Evolutionary conservation across 2,329 filamentous ascomycete species (phyloP).

Genomic region (Aspergillus sp.): DNA sequence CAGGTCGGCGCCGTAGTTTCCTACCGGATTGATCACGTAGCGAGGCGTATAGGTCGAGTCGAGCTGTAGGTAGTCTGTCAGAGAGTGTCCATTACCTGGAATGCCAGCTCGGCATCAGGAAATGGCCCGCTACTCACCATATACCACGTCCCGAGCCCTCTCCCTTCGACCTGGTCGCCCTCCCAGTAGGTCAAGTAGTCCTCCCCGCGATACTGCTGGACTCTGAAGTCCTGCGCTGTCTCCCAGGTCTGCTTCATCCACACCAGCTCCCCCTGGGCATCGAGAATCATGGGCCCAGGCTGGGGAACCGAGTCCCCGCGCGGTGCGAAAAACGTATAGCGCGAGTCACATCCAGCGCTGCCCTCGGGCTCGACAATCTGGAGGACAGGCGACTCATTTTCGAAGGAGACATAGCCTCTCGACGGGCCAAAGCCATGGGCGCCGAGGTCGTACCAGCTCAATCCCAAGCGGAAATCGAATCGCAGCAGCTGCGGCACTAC

Average conservation of each 20-base stretch:
- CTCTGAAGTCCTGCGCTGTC: constrained; percentile 27
- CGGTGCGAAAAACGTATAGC: constrained; percentile 33
- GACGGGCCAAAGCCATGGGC: constrained; percentile 32
- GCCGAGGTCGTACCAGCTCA: constrained; percentile 31
- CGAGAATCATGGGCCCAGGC: constrained; percentile 29
- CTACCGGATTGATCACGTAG: constrained; percentile 20
- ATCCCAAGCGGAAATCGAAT: constrained; percentile 17
- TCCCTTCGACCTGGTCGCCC: constrained; percentile 20
- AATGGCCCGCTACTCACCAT: constrained; percentile 18
- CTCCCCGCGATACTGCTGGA: constrained; percentile 25
- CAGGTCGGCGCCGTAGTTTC: constrained; percentile 28
- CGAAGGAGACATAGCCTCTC: constrained; percentile 28
- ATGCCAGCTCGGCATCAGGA: too few species aligned
- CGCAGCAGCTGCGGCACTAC: constrained; percentile 19
- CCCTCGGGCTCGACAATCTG: constrained; percentile 26
- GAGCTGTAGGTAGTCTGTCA: constrained; percentile 15
- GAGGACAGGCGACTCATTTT: constrained; percentile 27
- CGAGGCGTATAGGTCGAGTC: constrained; percentile 25
- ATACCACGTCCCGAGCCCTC: constrained; percentile 25
- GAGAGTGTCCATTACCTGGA: too few species aligned
- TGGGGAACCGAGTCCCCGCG: constrained; percentile 31
- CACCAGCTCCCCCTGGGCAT: constrained; percentile 26
- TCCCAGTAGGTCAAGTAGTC: constrained; percentile 30
- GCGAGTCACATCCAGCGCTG: constrained; percentile 26
- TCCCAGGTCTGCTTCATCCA: constrained; percentile 27